Base-by-base conservation (phyloP, 140 eudicot genomes). In the Erigeron philadelphicus region DNA sequence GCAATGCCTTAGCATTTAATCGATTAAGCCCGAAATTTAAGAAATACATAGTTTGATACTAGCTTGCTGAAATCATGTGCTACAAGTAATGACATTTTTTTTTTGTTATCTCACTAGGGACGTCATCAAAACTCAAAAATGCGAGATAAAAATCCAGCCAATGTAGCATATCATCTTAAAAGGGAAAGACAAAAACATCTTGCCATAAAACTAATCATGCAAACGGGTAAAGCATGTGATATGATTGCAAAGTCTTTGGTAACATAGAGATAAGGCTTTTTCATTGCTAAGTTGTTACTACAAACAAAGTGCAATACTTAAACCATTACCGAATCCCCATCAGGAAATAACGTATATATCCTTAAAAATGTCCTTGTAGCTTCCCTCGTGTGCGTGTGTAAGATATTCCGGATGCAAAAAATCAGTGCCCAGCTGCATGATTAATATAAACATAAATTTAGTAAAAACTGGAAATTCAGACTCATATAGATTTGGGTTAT, bases 341-440 rank as follows among this genome's bases (percentile, higher is more conserved):
- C 13, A 60, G 46, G 11, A 18, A 60, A 60, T 60, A 35, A 60
- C 43, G 35, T 25, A 1, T 35, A 58, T 12, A 58, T 2, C 17
- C 60, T 11, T 54, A 9, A 18, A 6, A 19, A 19, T 19, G 19
- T 16, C 10, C 40, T 15, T 56, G 11, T 15, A 25, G 44, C 38
- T 50, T 7, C 45, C 68, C 62, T 61, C 70, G 8, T 61, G 70
- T n/a, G 21, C 68, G 21, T 47, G 54, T 11, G 70, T 50, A 47
- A 16, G 40, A 61, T 52, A 61, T 11, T 61, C 70, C 7, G 25
- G 17, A 50, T 41, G 46, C 64, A 61, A 13, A 41, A 61, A 35
- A 7, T 13, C 23, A 9, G 55, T 49, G 40, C 8, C 64, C 18
- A 25, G 44, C 62, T 61, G 59, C 59, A 11, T 19, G 54, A 42